Evolutionary conservation across 169 alveolate species (phyloP), one percentile per base, ranked within the genome.

Genomic region (Plasmodium billcollinsi): DNA sequence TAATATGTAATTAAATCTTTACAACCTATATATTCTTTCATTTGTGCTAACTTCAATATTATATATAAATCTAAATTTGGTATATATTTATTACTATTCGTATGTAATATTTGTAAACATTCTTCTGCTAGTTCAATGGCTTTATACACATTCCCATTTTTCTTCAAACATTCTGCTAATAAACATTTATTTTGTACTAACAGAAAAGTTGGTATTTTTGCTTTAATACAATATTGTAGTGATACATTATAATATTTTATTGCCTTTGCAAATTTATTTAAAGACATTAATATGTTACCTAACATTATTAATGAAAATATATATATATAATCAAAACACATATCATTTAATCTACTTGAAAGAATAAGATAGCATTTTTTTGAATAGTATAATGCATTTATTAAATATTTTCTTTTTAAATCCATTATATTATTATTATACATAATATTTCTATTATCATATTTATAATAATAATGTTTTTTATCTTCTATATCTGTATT

Each of bases 111-210:
- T 26, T 52, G 43, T 58, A 83, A 62, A 50, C 91, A 83, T 9
- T 83, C 91, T 70, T 83, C 91, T 52, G 91, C 61, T 49, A 83
- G 33, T 71, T 83, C 91, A 21, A 67, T 58, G 18, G 91, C 86
- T 70, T 83, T 67, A 33, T 83, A 83, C 56, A 69, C 58, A 71
- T 83, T 83, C 20, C 91, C 91, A 63, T 69, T 83, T 56, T 83
- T 83, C 71, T 83, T 83, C 45, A 83, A 69, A n/a, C 86, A 67
- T 26, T 63, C 91, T 12, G 85, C 91, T 83, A 83, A 50, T 3
- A 70, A 73, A 29, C 91, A 83, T 45, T 83, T 83, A 59, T 58
- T 83, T 43, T 69, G 91, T 26, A 83, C 15, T 14, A 73, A 69
- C 15, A 83, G 47, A 83, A 83, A 83, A 18, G n/a, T 33, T 43